Base-by-base conservation (phyloP, 1,284 basidiomycete genomes). In the Golubevia sp. region DNA sequence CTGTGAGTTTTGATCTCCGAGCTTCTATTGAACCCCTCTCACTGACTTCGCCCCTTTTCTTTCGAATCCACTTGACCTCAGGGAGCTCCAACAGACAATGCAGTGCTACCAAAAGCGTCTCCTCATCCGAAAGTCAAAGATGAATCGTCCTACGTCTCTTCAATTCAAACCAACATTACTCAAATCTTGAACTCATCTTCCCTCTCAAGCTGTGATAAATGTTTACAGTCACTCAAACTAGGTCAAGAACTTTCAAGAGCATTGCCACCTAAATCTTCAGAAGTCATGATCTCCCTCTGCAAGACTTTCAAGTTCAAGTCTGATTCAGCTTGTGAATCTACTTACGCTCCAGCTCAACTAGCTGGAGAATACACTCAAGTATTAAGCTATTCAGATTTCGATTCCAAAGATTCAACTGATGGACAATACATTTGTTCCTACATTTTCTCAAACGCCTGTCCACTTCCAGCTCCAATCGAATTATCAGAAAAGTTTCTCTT, bases 311-410 rank as follows among this genome's bases (percentile, higher is more conserved):
- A 60, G 25, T 51, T 26, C 58, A 51, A 54, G 50, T 24, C 49
- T 2, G 58, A 60, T 20, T 44, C 49, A 15, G 58, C 49, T 3
- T 82, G 79, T 66, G 58, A 73, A 26, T 58, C 67, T 56, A 64
- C 57, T 1, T 80, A 74, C 34, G 61, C 60, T 11, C 55, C 68
- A 0, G 49, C 60, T 48, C 67, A 72, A 25, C 63, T 71, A 18
- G 80, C 76, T 44, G 71, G 73, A 0, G 57, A 62, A 20, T 76
- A 76, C 38, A 48, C 77, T 6, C 79, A 80, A 66, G 61, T 82
- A 13, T 69, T 83, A 38, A 72, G 75, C 71, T 82, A 79, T 30
- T 76, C 76, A 34, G 66, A 80, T 56, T 68, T 80, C 1, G 56
- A 50, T 11, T 64, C 65, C 18, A 34, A 11, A 34, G 53, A 61